These are phyloP conservation scores for Helianthus tuberosus DNA, from an alignment of 129 eudicot species.

Conservation along the genomic window DNA sequence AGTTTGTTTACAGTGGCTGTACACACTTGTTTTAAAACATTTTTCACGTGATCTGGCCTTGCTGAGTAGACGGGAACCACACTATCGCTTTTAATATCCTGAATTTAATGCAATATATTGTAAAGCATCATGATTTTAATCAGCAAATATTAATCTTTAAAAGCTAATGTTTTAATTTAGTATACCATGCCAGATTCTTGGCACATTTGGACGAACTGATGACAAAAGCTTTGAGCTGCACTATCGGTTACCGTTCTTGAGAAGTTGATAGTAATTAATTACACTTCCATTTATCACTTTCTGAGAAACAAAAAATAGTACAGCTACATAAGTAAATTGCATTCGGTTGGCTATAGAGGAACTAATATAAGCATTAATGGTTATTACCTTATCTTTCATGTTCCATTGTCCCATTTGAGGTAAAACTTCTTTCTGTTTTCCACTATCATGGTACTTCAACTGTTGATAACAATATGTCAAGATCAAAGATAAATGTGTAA, in stretches of 20 bases:
- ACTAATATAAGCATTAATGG: not conserved
- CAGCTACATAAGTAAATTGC: not conserved
- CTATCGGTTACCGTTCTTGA: conserved; percentile 65
- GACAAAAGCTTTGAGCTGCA: conserved; percentile 60
- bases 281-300: conserved; percentile 79
- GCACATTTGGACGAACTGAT: conserved; percentile 70
- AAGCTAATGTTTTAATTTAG: not conserved
- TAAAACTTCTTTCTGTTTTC: conserved; percentile 65
- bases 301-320: conserved; percentile 35
- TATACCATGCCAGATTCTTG: conserved; percentile 76
- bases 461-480: conserved; percentile 23
- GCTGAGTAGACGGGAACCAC: conserved; percentile 62
- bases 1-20: conserved; percentile 51
- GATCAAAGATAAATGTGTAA: not conserved
- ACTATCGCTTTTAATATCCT: conserved; percentile 72
- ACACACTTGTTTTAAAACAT: conserved; percentile 54
- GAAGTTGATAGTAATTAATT: conserved; percentile 64
- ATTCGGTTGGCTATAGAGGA: not conserved
- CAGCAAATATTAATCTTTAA: not conserved
- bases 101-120: not conserved
- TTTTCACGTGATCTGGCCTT: conserved; percentile 78
- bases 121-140: not conserved
- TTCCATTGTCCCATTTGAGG: conserved; percentile 88
- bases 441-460: conserved; percentile 76
- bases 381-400: conserved; percentile 70